Base-by-base conservation (phyloP, 805 yeast species). In the Candida schatavii region DNA sequence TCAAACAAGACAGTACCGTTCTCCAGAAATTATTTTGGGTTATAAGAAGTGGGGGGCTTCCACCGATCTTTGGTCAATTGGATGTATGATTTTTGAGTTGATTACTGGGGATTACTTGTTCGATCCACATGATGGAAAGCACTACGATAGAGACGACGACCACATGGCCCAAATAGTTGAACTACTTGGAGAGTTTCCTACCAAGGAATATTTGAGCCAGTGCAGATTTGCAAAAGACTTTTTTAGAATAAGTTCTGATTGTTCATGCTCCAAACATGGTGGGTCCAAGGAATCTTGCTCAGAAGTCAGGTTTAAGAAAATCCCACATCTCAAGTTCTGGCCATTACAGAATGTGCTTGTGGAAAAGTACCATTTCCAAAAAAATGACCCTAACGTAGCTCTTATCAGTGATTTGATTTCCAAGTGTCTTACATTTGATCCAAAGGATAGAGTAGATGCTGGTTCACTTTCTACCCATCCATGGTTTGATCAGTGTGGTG, bases 1-100 rank as follows among this genome's bases (percentile, higher is more conserved):
- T 46, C 97, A 89, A 63, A 89, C 97, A 1, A 74, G 97, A 35
- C 97, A 89, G 60, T 89, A 89, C 61, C 73, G 99, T 35, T 79
- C 97, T 0, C 98, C 98, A 1, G 99, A 91, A 57, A 63, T 57
- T 56, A 56, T 55, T 11, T 51, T 64, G 42, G 57, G 56, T 40
- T 70, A 72, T 29, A 29, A 22, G 18, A 39, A 47, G 4, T 81
- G 85, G 84, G 86, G 85, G 6, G 75, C 81, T 21, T 74, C 82
- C 6, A 68, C 83, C 1, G 85, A 80, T 57, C 48, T 77, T 27
- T 80, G 85, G 85, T 76, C 82, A 6, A 57, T 70, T 33, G 84
- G 77, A 1, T 80, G 85, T 56, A 60, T 80, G 19, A 62, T 80
- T 1, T 80, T 80, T 56, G 85, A 80, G 54, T 59, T 80, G 22